These are phyloP conservation scores for Durotheca rogersii DNA, from an alignment of 495 filamentous ascomycete genomes.

Conservation along the genomic window DNA sequence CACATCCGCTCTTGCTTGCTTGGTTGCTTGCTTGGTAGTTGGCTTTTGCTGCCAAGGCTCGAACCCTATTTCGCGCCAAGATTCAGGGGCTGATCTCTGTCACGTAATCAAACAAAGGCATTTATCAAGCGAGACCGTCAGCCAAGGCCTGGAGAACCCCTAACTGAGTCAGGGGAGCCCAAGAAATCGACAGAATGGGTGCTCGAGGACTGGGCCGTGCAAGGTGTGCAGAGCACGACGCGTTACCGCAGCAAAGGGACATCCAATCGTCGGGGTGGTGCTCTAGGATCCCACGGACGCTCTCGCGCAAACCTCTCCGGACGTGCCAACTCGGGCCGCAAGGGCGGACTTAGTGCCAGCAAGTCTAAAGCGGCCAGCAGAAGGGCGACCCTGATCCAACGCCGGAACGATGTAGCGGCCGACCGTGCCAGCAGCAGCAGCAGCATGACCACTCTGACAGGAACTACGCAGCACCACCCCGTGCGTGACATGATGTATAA, in stretches of 20 bases:
- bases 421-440: background rate
- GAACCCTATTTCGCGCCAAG: background rate
- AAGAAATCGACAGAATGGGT: slow-evolving; percentile 48
- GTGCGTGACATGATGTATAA: background rate
- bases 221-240: slow-evolving; percentile 50
- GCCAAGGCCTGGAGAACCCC: slow-evolving; percentile 6
- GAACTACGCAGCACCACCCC: background rate
- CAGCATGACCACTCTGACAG: background rate
- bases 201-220: slow-evolving; percentile 42
- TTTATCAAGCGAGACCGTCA: slow-evolving; percentile 46
- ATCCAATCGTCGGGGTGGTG: slow-evolving; percentile 11
- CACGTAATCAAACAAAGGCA: slow-evolving; percentile 38
- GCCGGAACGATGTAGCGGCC: background rate
- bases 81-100: slow-evolving; percentile 6
- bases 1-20: background rate
- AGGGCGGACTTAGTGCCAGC: slow-evolving; percentile 16
- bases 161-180: slow-evolving; percentile 12
- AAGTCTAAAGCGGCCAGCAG: slow-evolving; percentile 17
- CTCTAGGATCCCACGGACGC: background rate
- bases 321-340: slow-evolving; percentile 21
- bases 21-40: slow-evolving; percentile 1
- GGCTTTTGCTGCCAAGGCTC: background rate
- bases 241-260: slow-evolving; percentile 47
- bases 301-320: slow-evolving; percentile 5
- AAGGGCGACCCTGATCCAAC: slow-evolving; percentile 1